A percentile compares a stretch with the other conserved stretches of the same genome.
Evolutionary conservation across 1,284 basidiomycete species (phyloP).

Genomic region (Melampsora larici-populina): DNA sequence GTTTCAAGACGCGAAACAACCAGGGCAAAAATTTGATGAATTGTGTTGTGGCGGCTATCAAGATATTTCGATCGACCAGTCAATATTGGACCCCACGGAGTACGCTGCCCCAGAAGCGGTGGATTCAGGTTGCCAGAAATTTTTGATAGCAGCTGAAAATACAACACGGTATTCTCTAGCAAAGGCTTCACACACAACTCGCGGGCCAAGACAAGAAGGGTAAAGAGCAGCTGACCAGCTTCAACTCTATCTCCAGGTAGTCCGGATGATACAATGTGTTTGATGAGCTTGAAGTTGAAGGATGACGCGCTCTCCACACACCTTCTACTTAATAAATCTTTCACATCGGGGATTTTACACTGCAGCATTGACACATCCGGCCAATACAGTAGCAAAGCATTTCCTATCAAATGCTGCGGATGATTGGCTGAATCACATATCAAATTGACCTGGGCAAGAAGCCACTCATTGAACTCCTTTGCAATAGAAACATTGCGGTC

Average conservation of each 20-base stretch:
- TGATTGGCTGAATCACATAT: conserved; percentile 2
- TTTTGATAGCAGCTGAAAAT: conserved; percentile 34
- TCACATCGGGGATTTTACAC: neutral
- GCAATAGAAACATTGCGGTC: neutral
- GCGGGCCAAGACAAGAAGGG: conserved; percentile 26
- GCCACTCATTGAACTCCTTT: conserved; percentile 27
- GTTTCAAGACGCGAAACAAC: conserved; percentile 29
- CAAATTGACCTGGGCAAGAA: conserved; percentile 21
- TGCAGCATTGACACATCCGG: conserved; percentile 15
- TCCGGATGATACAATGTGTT: conserved; percentile 15
- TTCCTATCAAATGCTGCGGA: conserved; percentile 10
- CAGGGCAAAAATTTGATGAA: conserved; percentile 29
- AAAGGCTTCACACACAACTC: conserved; percentile 2
- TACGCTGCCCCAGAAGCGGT: conserved; percentile 25
- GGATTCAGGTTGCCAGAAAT: conserved; percentile 39
- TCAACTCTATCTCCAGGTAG: conserved; percentile 13
- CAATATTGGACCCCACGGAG: neutral
- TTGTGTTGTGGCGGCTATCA: conserved; percentile 7
- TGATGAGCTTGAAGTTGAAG: conserved; percentile 35
- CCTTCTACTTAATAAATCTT: conserved; percentile 1
- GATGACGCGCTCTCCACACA: conserved; percentile 14
- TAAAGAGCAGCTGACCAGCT: conserved; percentile 23
- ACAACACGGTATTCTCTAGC: conserved; percentile 21
- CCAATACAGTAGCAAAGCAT: conserved; percentile 35
- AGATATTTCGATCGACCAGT: neutral